These are phyloP conservation scores for Salvia sclarea DNA, from an alignment of 305 asterid species.

Conservation along the genomic window DNA sequence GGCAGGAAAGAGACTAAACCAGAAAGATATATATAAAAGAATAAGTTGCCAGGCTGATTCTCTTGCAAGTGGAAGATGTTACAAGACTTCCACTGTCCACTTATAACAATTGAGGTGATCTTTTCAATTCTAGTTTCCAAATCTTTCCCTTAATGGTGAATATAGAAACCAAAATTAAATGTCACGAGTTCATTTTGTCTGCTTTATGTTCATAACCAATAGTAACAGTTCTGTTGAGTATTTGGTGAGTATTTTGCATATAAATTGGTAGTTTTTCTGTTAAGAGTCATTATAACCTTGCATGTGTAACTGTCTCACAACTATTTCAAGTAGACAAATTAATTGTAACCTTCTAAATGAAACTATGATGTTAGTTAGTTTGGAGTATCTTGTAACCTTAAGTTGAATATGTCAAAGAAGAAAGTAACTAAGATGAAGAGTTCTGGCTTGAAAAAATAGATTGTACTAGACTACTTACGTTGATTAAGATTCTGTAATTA, in stretches of 20 bases:
- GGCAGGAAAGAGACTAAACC: constrained; percentile 25
- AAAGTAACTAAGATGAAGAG: neutral
- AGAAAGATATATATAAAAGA: constrained; percentile 22
- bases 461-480: neutral
- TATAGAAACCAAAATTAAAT: constrained; percentile 12
- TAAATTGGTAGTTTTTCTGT: neutral
- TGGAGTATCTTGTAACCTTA: neutral
- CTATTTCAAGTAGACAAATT: neutral
- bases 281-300: neutral
- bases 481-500: neutral
- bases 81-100: constrained; percentile 47
- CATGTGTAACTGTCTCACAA: neutral
- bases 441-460: neutral
- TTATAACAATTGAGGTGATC: constrained; percentile 11
- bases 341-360: neutral
- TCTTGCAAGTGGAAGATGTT: constrained; percentile 49
- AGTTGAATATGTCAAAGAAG: neutral
- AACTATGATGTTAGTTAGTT: neutral
- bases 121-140: neutral
- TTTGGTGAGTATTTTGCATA: constrained; percentile 2
- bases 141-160: constrained; percentile 18
- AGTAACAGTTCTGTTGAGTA: neutral
- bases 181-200: neutral
- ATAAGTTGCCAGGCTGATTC: constrained; percentile 33
- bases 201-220: constrained; percentile 10